Evolutionary conservation across 176 grass and related monocot genomes (phyloP).

Genomic region (Carex kokanica): DNA sequence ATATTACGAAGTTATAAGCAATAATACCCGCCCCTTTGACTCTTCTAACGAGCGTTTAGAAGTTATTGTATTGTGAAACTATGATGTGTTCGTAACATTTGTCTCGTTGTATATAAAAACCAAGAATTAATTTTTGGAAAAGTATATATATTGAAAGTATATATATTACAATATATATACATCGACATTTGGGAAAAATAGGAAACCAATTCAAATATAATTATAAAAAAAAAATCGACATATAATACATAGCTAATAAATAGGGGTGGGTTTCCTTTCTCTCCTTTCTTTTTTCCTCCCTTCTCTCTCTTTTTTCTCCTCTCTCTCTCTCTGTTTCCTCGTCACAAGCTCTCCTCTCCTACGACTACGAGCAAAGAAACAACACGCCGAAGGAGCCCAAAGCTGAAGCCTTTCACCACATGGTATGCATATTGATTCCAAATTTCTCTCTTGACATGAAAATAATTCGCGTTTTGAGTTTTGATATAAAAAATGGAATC

Average conservation of each 20-base stretch:
- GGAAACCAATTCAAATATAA: conserved; percentile 23
- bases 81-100: background rate
- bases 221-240: conserved; percentile 18
- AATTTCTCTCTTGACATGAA: conserved; percentile 7
- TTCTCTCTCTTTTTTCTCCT: background rate
- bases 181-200: background rate
- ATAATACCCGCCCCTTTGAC: background rate
- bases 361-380: conserved; percentile 1
- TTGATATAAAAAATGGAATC: background rate
- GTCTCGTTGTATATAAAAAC: background rate
- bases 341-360: conserved; percentile 15
- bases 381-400: background rate
- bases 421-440: conserved; percentile 26
- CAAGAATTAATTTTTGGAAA: background rate
- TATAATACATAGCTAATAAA: conserved; percentile 24
- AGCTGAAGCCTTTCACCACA: conserved; percentile 13
- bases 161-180: background rate
- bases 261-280: conserved; percentile 9
- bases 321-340: conserved; percentile 25
- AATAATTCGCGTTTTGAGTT: background rate
- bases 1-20: background rate
- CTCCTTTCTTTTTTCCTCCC: background rate
- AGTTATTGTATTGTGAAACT: background rate
- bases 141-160: background rate
- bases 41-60: background rate